Evolutionary conservation across 805 yeast genomes (phyloP), one percentile per base, ranked within the genome.

Genomic region (Candida bentonensis): DNA sequence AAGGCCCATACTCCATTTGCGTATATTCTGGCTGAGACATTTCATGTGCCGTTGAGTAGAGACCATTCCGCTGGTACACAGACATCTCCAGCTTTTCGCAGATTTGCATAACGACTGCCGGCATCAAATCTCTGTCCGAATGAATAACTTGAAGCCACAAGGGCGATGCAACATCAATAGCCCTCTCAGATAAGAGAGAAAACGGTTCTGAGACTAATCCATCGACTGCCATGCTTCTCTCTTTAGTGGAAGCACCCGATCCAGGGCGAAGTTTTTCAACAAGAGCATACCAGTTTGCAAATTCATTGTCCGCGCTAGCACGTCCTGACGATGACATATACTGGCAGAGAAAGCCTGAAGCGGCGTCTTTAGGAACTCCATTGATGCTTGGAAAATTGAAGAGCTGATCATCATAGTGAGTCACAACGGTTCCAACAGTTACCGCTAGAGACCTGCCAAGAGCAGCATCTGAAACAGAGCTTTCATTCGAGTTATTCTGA

Each of bases 401-500:
- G 23, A 79, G 60, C 53, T 82, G 92, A 39, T 79, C 65, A 53
- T 85, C 94, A 23, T 69, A 69, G 17, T 79, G 69, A n/a, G 78
- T 63, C 11, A 85, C 72, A 3, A 73, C 60, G 3, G 92, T 86
- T 1, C 95, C 94, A 79, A 86, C 73, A 51, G 84, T 92, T 46
- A 88, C 65, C 0, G 98, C 97, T 68, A 89, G 84, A 0, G 94
- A 79, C 42, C 87, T 80, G 44, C 97, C 97, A 54, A 73, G 78
- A 46, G 82, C 79, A 36, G 83, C 72, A 53, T 65, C 53, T 13
- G 36, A 30, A 60, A 70, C 51, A 59, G 57, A 49, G 55, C 62
- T 49, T 53, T 64, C 45, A 53, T 58, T 46, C 15, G 55, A 60
- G 22, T 68, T 64, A 51, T 64, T 52, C 23, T 67, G 70, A 1